Base-by-base conservation (phyloP, 306 rosid genomes). In the Acacia crassicarpa region DNA sequence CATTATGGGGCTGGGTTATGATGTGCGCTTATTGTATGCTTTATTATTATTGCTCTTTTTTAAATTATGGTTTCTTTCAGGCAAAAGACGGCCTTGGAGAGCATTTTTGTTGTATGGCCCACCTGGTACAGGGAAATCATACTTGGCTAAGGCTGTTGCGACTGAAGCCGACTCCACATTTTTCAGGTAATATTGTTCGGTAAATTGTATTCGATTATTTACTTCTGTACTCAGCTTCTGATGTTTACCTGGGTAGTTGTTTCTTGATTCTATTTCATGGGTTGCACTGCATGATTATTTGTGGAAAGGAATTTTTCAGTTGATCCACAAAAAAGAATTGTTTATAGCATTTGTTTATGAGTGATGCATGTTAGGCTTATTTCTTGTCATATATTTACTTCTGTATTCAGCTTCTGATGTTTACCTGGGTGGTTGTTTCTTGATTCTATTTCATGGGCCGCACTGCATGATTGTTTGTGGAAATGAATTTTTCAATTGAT, bases 131-230 rank as follows among this genome's bases (percentile, higher is more conserved):
- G 99, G 99, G 48, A 96, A 96, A 87, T 96, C 99, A 27, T 96
- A 96, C 89, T 84, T 96, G 82, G 99, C 99, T 74, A 96, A 96
- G 93, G 99, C 99, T 66, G 99, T 96, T 87, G 99, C 99, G 41
- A 96, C 99, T 8, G 99, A 96, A 86, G 98, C 99, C 2, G 99
- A 96, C 27, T 96, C 99, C 43, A 96, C 99, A 16, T 96, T 96
- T 93, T 96, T 89, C 86, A 96, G 99, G 99, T 96, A 74, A 44
- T 45, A 25, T 45, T 71, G 14, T 14, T 45, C 56, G 75, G 23
- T 6, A 23, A 70, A 86, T 4, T 41, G 43, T 67, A 62, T 33
- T 75, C 48, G 27, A 48, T 62, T 51, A 63, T 27, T 69, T 56
- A 63, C 45, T 41, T 41, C 10, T 43, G 53, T 22, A 69, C 20